Evolutionary conservation across 352 stramenopile species (phyloP), one percentile per base, ranked within the genome.

Genomic region (Pythium phragmitis): DNA sequence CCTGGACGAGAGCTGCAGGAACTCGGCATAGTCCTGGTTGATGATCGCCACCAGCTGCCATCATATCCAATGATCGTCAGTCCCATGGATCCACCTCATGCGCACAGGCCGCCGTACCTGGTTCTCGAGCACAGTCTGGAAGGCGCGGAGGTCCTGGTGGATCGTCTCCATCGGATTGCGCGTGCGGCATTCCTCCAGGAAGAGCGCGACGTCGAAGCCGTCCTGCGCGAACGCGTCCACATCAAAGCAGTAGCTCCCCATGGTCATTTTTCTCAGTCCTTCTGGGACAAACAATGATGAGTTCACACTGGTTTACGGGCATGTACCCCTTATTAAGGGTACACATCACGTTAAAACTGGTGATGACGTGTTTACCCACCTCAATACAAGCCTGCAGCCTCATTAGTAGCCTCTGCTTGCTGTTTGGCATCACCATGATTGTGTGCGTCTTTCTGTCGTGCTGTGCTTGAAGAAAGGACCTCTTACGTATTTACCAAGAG

Each of bases 21-120:
- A 96, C 74, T 96, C 87, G 49, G 84, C 76, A 60, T 96, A 96
- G 70, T 96, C 87, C 41, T 93, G 76, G 57, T 96, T 92, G 74
- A 96, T 96, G 67, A 96, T 94, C 43, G 84, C 79, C 14, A 96
- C 87, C 33, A 96, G 77, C 74, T 89, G 57, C 11, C 7, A 5
- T 3, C 33, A 7, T 19, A 30, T 13, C 17, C 5, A 6, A 16
- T 8, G 16, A 30, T 58, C 17, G 45, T 16, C 17, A 26, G 21
- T 30, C n/a, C 17, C 9, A 19, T 30, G 45, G 19, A 0, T 50
- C 9, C 45, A 33, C 9, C 33, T 50, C 11, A 47, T 11, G 6
- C 42, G 13, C 8, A 47, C 42, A 47, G 42, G 16, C 7, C 42
- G 17, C 16, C 8, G 5, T 36, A 85, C 80, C 76, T 96, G 87